Conservation (phyloP, 257 asterid species). For the Primulina huaijiensis region DNA sequence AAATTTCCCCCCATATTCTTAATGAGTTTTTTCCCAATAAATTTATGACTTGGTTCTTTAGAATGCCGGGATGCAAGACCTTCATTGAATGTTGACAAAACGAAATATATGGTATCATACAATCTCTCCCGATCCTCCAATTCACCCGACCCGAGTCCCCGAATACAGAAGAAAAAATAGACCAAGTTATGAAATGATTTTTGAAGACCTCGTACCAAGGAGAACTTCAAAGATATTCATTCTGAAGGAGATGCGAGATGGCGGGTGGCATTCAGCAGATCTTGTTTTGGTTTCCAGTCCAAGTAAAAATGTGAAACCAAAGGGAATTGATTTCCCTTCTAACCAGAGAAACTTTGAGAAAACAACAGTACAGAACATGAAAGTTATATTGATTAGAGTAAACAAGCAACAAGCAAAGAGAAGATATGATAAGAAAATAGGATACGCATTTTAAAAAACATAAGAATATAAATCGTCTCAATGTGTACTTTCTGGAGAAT, state of each 20-base stretch:
- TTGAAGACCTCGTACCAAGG: conserved; percentile 21
- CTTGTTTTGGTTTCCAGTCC: conserved; percentile 10
- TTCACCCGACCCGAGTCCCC: background rate
- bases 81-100: background rate
- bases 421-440: conserved; percentile 33
- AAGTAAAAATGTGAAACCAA: background rate
- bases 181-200: background rate
- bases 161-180: background rate
- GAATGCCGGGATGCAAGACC: background rate
- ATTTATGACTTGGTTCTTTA: background rate
- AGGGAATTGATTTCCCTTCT: conserved; percentile 4
- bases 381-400: conserved; percentile 51
- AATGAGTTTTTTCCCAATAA: background rate
- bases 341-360: conserved; percentile 26
- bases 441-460: conserved; percentile 46
- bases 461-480: conserved; percentile 73
- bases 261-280: background rate
- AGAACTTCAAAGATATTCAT: conserved; percentile 1
- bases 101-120: background rate
- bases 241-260: conserved; percentile 6
- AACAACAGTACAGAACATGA: conserved; percentile 18
- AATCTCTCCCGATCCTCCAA: no score
- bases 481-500: conserved; percentile 99
- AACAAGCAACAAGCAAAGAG: conserved; percentile 46
- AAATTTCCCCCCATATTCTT: background rate